Evolutionary conservation across 257 asterid genomes (phyloP).

Genomic region (Nicotiana obtusifolia): DNA sequence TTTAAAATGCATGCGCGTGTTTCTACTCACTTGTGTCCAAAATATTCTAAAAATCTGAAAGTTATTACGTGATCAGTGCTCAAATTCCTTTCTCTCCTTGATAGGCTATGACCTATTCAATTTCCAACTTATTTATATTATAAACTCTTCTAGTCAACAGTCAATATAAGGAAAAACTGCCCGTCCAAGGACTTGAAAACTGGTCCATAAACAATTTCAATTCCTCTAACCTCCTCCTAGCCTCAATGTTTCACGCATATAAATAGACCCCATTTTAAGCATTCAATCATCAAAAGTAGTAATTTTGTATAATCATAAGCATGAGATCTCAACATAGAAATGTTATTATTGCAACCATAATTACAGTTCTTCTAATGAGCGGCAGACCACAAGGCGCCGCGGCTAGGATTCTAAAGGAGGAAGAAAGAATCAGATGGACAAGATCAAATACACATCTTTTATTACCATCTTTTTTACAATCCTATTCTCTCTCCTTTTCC

Average conservation of each 20-base stretch:
- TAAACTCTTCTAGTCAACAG: neutral
- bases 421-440: too few species aligned
- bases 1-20: too few species aligned
- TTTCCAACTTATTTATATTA: neutral
- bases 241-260: neutral
- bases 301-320: neutral
- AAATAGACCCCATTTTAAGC: neutral
- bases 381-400: neutral
- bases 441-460: neutral
- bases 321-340: neutral
- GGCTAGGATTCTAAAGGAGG: neutral
- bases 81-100: neutral
- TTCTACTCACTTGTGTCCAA: too few species aligned
- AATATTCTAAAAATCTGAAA: neutral
- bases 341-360: neutral
- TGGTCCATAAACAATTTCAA: neutral
- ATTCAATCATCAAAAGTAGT: neutral
- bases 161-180: neutral
- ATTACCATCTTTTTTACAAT: constrained; percentile 4
- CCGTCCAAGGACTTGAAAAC: neutral
- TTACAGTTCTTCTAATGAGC: neutral
- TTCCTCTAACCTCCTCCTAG: neutral
- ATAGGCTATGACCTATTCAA: constrained; percentile 4
- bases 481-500: constrained; percentile 17
- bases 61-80: neutral